Conservation (phyloP, 805 yeast species). For the Yamadazyma nakazawae region DNA sequence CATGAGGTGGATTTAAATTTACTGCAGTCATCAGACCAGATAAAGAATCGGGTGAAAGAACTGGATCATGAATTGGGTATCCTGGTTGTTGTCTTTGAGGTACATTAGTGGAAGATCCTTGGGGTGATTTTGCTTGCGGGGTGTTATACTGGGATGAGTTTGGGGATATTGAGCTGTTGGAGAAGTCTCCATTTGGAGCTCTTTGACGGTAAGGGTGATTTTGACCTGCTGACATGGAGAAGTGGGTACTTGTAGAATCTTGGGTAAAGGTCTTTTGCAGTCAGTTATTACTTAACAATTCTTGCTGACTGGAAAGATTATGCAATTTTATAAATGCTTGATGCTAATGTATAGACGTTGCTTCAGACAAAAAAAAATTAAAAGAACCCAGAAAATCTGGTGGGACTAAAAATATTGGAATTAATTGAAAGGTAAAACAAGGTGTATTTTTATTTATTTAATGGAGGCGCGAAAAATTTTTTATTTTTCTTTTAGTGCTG, state of each 20-base stretch:
- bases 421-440: not conserved
- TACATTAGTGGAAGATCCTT: not conserved
- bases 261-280: not conserved
- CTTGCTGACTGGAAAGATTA: not conserved
- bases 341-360: no score
- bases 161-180: constrained; percentile 5
- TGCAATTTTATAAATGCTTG: not conserved
- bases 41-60: not conserved
- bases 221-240: constrained; percentile 14
- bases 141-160: constrained; percentile 8
- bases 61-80: constrained; percentile 3
- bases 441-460: not conserved
- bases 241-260: not conserved
- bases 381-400: not conserved
- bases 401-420: no score
- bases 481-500: not conserved
- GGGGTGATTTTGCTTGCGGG: constrained; percentile 5
- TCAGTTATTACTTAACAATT: no score
- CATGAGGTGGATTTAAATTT: not conserved
- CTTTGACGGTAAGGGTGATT: constrained; percentile 29
- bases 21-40: not conserved
- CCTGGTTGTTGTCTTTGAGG: not conserved
- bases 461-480: constrained; percentile 1
- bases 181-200: constrained; percentile 8
- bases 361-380: no score